Evolutionary conservation across 2,329 filamentous ascomycete species (phyloP), one percentile per base, ranked within the genome.

Genomic region (Colletotrichum salicis): DNA sequence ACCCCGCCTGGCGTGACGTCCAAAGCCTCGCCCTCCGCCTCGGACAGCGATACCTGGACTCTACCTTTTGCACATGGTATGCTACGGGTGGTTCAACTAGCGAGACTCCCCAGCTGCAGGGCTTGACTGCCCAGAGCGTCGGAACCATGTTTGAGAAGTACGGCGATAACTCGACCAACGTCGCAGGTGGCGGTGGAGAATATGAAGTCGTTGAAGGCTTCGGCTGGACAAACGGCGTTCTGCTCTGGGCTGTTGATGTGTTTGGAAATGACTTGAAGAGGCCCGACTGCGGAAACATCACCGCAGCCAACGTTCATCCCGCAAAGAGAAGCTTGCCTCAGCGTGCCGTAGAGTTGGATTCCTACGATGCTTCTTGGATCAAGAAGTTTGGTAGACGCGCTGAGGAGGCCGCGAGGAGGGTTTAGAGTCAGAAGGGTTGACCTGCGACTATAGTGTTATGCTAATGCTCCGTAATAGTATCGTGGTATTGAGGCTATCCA

Each of bases 141-240:
- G 91, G 91, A 27, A 89, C 88, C 78, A 92, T 93, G 84, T 93
- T 93, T 77, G 91, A 93, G 79, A 93, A 93, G 84, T 93, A 93
- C 77, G 84, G 83, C 13, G 89, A 91, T 74, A 87, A 87, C 68
- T 81, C 87, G 8, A 89, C 86, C 57, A 90, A 91, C 73, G 87
- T 86, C 0, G 89, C 88, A 1, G 91, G 91, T 33, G 83, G 89
- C 7, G 91, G 91, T 6, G 91, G 91, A 74, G 91, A 93, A 82
- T 93, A 93, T 78, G 86, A 88, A 65, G 91, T 93, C 6, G 91
- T 92, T 3, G 89, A 92, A 80, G 91, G 91, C 1, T 93, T 93
- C 75, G 91, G 91, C 7, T 93, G 91, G 91, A 89, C 88, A 1
- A 93, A 93, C 74, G 91, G 91, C 35, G 90, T 92, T 64, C 79